Base-by-base conservation (phyloP, 2,329 filamentous ascomycete species). In the Fusarium continuum region DNA sequence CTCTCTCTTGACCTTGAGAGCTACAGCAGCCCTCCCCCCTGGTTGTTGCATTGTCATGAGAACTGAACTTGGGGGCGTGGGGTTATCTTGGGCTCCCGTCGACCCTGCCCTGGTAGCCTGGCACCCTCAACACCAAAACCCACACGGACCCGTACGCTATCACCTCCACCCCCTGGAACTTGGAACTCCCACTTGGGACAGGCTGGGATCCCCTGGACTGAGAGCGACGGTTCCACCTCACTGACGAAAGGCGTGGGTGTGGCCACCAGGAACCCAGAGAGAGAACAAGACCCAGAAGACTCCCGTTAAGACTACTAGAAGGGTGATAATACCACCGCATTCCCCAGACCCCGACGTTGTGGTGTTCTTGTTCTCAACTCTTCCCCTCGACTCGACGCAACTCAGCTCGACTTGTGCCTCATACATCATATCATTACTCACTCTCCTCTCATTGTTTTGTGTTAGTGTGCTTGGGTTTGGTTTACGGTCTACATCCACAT, bases 321-420 rank as follows among this genome's bases (percentile, higher is more conserved):
- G 71, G 65, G 69, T 71, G 67, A 71, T 71, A 71, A 71, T 65
- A 70, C 69, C 59, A 67, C 69, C 50, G 58, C 63, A 55, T 64
- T 71, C 69, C 69, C 69, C 69, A 71, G 61, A 60, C 65, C 67
- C 64, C 45, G 41, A 64, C 50, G 45, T 59, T 41, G 50, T 51
- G 61, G 36, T 51, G 46, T 43, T 48, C 48, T 50, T 62, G 52
- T 48, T 69, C 61, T 25, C 44, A 65, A 55, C 47, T 68, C 40
- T 48, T 59, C 51, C 55, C 45, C 58, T 67, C 62, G 48, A 56
- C 62, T 63, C 47, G 51, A 50, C n/a, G n/a, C n/a, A n/a, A n/a
- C 54, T 63, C 26, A 38, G 50, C 48, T 59, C 36, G 47, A 58
- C 54, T 47, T 39, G 20, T 40, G 40, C 38, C 36, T 44, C 43